Base-by-base conservation (phyloP, 2,329 filamentous ascomycete species). In the Neonectria ditissima region DNA sequence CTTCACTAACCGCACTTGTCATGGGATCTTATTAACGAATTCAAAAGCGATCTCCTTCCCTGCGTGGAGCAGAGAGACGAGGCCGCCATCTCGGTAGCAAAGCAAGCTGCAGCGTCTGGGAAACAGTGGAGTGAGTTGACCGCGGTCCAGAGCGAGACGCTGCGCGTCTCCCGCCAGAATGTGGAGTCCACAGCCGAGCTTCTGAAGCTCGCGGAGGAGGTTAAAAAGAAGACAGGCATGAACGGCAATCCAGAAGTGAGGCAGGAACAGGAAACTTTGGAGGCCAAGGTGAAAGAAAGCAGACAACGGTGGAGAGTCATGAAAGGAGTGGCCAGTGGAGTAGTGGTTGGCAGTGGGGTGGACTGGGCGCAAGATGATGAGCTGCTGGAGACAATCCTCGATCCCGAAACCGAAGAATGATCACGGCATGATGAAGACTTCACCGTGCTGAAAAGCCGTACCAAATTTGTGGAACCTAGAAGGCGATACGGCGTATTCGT, bases 341-440 rank as follows among this genome's bases (percentile, higher is more conserved):
- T 94, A 59, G 86, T 97, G 50, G 92, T 89, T 5, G 92, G 92
- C 3, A 97, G 93, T 76, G 93, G 93, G 50, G 83, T 96, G 57
- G 89, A 97, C 74, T 97, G 93, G 93, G 89, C 88, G 13, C 82
- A 86, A 43, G 89, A 97, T 77, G 84, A 89, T 55, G 83, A 82
- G 63, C 80, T 97, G 65, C 83, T 87, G 62, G 86, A 88, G 54
- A 83, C 95, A 65, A 92, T 97, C 26, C 82, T 97, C 65, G 93
- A 92, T 73, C 80, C 83, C 11, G 88, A 90, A 66, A 77, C 79
- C 65, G 81, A 83, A 52, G 75, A 79, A 57, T 74, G 45, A 74
- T 47, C 20, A 18, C 34, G 52, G n/a, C 28, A 65, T 59, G 50
- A 51, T 56, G 11, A 30, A 61, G 37, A n/a, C 34, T 18, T 65